Percentiles rank a stretch among this genome's conserved stretches.
phyloP scores from a whole-genome alignment of 352 stramenopile genomes.

The Globisporangium okanoganense region DNA sequence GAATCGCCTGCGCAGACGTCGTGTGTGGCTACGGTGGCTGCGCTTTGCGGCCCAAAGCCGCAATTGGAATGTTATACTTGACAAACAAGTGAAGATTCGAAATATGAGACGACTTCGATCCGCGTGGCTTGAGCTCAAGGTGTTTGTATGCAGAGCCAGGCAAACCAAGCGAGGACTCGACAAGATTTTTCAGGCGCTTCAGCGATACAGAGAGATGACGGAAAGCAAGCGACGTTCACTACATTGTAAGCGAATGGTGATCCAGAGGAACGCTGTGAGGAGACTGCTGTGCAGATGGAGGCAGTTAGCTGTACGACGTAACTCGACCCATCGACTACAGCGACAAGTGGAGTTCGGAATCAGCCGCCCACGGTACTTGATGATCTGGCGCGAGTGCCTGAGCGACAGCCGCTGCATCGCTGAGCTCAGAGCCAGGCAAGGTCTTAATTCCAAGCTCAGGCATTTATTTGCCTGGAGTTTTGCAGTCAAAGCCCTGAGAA shows the following conservation, averaged over 20 bases:
- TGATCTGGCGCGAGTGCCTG: slow-evolving; percentile 8
- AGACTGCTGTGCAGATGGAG: slow-evolving; percentile 3
- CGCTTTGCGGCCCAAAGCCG: slow-evolving; percentile 6
- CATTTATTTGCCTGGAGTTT: slow-evolving; percentile 27
- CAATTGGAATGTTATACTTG: not conserved
- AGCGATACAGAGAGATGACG: not conserved
- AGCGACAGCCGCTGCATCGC: slow-evolving; percentile 1
- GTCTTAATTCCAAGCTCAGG: not conserved
- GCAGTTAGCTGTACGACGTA: not conserved
- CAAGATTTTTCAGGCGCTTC: slow-evolving; percentile 1
- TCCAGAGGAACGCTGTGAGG: not conserved
- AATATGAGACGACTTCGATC: not conserved
- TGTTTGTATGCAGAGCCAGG: not conserved
- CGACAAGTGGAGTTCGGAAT: not conserved
- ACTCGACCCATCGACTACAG: not conserved
- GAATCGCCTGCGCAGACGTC: slow-evolving; percentile 19
- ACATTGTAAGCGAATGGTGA: not conserved
- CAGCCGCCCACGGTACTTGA: slow-evolving; percentile 13
- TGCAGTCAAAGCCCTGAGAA: slow-evolving; percentile 14
- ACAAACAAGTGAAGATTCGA: not conserved
- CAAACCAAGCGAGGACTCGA: not conserved
- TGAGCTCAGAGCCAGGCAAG: not conserved
- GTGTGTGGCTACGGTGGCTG: slow-evolving; percentile 28
- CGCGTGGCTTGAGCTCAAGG: slow-evolving; percentile 10
- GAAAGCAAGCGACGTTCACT: not conserved